phyloP scores from a whole-genome alignment of 495 filamentous ascomycete genomes.

The Cenococcum geophilum region DNA sequence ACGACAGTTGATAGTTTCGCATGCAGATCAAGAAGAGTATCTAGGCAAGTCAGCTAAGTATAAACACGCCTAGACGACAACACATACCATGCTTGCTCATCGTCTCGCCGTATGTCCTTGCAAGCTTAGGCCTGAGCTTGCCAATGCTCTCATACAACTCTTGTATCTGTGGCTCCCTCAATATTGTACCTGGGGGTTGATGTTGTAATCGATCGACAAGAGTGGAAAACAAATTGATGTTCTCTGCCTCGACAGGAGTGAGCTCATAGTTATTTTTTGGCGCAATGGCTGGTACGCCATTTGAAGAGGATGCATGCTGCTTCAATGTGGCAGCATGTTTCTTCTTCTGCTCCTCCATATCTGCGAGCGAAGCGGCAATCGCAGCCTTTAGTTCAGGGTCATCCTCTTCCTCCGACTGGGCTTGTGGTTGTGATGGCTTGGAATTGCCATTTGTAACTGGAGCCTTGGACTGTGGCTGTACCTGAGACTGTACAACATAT shows the following conservation, averaged over 20 bases:
- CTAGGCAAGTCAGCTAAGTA: slow-evolving; percentile 40
- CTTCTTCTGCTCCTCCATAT: slow-evolving; percentile 98
- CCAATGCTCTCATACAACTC: slow-evolving; percentile 97
- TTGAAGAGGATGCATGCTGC: slow-evolving; percentile 52
- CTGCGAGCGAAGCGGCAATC: slow-evolving; percentile 90
- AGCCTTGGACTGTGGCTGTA: slow-evolving; percentile 37
- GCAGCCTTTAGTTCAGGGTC: slow-evolving; percentile 92
- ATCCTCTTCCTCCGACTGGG: slow-evolving; percentile 60
- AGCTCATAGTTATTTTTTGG: slow-evolving; percentile 91
- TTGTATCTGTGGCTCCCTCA: slow-evolving; percentile 94
- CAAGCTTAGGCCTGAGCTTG: slow-evolving; percentile 82
- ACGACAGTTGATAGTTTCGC: slow-evolving; percentile 94
- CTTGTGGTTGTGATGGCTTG: slow-evolving; percentile 34
- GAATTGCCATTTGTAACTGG: slow-evolving; percentile 42
- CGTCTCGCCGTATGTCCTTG: slow-evolving; percentile 93
- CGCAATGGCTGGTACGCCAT: slow-evolving; percentile 40
- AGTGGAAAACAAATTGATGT: slow-evolving; percentile 93
- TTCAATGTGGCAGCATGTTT: slow-evolving; percentile 75
- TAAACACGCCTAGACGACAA: not conserved
- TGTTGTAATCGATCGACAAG: slow-evolving; percentile 92
- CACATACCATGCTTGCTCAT: slow-evolving; percentile 96
- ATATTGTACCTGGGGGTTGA: slow-evolving; percentile 88
- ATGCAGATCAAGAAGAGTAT: slow-evolving; percentile 89
- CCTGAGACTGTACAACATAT: slow-evolving; percentile 58
- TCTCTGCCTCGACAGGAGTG: slow-evolving; percentile 88